phyloP scores from a whole-genome alignment of 139 green algal genomes.

The Haematococcus sp. region DNA sequence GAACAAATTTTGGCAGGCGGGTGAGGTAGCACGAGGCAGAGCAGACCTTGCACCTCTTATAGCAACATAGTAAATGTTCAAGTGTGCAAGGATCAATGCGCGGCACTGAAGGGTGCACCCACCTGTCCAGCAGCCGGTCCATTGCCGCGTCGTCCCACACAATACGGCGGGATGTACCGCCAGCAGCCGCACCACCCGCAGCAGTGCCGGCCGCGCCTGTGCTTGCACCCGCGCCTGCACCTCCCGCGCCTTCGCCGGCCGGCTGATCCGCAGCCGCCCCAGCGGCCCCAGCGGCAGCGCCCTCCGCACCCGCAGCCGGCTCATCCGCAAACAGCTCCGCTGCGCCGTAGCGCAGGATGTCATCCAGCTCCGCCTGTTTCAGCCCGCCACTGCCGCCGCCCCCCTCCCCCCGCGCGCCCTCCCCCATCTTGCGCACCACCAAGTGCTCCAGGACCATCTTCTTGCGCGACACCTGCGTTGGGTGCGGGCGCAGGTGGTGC shows the following conservation, averaged over 20 bases:
- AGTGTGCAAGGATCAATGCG: too few relatives aligned
- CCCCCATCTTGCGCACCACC: constrained; percentile 68
- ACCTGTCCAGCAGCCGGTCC: constrained; percentile 65
- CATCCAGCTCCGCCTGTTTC: constrained; percentile 80
- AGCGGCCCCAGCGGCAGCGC: neutral
- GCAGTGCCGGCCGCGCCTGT: neutral
- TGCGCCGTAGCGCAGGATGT: constrained; percentile 62
- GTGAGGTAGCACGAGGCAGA: too few relatives aligned
- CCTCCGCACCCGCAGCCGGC: neutral
- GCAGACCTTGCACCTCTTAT: too few relatives aligned
- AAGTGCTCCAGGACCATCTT: constrained; percentile 90
- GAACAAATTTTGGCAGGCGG: too few relatives aligned
- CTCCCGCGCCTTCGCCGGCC: too few relatives aligned
- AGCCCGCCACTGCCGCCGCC: constrained; percentile 29
- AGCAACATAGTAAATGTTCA: too few relatives aligned
- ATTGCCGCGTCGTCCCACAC: constrained; percentile 77
- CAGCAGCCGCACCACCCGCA: constrained; percentile 4
- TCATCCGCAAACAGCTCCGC: neutral
- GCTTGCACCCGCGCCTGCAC: neutral
- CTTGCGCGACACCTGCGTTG: constrained; percentile 44
- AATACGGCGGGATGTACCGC: constrained; percentile 35
- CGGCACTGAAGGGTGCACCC: constrained; percentile 27
- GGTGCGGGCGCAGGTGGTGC: neutral
- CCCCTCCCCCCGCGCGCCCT: neutral
- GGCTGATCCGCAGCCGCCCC: neutral